Conservation (phyloP, 495 filamentous ascomycete species). For the Talaromyces stipitatus region DNA sequence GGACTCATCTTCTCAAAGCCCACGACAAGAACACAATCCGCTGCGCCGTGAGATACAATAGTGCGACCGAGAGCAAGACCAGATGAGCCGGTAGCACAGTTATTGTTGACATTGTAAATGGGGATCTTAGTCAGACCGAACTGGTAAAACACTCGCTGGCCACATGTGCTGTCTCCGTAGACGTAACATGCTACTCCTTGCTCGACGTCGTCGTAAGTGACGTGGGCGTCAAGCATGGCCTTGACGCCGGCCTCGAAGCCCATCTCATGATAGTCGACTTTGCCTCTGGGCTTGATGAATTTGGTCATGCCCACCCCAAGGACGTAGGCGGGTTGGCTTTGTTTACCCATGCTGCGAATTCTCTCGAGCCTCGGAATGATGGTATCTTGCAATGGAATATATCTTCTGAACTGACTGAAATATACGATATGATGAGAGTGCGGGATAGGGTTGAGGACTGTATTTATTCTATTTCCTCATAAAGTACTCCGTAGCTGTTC, state of each 20-base stretch:
- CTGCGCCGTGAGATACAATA: constrained; percentile 69
- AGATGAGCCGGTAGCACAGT: constrained; percentile 89
- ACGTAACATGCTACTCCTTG: constrained; percentile 96
- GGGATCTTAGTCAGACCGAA: constrained; percentile 96
- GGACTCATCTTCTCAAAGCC: constrained; percentile 98
- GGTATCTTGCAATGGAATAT: not conserved
- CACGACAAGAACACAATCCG: constrained; percentile 81
- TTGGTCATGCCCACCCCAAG: constrained; percentile 98
- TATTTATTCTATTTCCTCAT: not conserved
- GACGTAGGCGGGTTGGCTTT: constrained; percentile 63
- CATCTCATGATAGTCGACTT: constrained; percentile 59
- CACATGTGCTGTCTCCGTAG: constrained; percentile 91
- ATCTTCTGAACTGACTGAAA: no score
- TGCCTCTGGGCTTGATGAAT: constrained; percentile 95
- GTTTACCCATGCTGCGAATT: constrained; percentile 38
- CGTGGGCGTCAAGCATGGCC: constrained; percentile 88
- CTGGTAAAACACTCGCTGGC: constrained; percentile 97
- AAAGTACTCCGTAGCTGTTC: not conserved
- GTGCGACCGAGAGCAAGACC: constrained; percentile 79
- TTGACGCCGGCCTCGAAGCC: constrained; percentile 95
- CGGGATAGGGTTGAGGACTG: no score
- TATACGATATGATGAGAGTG: no score
- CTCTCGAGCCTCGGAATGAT: no score
- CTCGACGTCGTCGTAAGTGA: constrained; percentile 95
- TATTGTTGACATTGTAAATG: constrained; percentile 97